Evolutionary conservation across 2,329 filamentous ascomycete genomes (phyloP), one percentile per base, ranked within the genome.

Genomic region (Trichophaea hybrida): DNA sequence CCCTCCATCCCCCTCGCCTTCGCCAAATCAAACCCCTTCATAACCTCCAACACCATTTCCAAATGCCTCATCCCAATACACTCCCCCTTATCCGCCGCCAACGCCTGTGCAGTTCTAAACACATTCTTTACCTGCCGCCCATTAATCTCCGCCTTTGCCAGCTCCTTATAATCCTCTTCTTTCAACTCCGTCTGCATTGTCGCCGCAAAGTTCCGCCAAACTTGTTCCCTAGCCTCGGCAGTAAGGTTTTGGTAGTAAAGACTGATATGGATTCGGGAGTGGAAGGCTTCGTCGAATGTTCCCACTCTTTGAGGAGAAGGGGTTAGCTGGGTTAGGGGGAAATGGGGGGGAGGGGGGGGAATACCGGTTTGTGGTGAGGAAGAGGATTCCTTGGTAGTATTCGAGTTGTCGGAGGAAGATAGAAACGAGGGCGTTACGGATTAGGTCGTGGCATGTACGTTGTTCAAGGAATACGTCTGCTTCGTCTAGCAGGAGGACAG

Each of bases 381-480:
- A 73, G 2, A 74, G 67, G 54, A 75, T 72, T 43, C 74, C 74
- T n/a, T 69, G 64, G 56, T 72, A 75, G 58, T 75, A 75, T 34
- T 74, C 71, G 35, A 76, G 66, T 1, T 69, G 67, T 24, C 73
- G 69, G 8, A 75, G 68, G 63, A 75, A 73, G 61, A 74, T 71
- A 64, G 72, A 72, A 55, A 94, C 88, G 0, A 93, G 80, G 0
- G 85, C 85, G 67, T 94, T 94, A 59, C 88, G 84, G 69, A 89
- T 84, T 57, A 94, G 84, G 67, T 94, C 87, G 63, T 88, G 83
- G 68, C 87, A 82, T 43, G 86, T 58, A 1, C 88, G 82, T 72
- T 87, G 85, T 74, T 93, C 86, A 6, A 94, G 75, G 73, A 90
- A 90, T 4, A 89, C 84, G 67, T 91, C 86, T 1, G 85, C 88